Conservation (phyloP, 2,329 filamentous ascomycete genomes). For the Colletotrichum sp. region DNA sequence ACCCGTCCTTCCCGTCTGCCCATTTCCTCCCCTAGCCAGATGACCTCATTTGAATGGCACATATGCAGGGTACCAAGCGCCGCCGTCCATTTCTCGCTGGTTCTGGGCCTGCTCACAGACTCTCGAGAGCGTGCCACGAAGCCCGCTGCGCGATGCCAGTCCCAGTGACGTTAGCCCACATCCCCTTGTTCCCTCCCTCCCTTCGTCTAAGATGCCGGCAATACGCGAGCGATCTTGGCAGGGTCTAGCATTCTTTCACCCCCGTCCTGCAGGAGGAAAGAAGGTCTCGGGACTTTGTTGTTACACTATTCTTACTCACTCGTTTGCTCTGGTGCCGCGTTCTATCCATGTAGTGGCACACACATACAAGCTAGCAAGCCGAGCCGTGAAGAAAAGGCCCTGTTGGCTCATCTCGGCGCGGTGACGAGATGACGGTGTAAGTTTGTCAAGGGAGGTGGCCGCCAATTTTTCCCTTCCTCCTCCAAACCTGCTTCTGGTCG, state of each 20-base stretch:
- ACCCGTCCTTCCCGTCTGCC: background rate
- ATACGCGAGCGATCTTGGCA: slow-evolving; percentile 5
- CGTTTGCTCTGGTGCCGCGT: background rate
- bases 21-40: background rate
- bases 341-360: background rate
- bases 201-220: background rate
- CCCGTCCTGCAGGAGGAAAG: background rate
- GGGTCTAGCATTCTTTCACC: background rate
- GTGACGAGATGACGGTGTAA: slow-evolving; percentile 13
- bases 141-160: background rate
- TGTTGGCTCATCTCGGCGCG: background rate
- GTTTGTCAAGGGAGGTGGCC: background rate
- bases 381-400: background rate
- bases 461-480: background rate
- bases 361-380: background rate
- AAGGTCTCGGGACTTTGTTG: background rate
- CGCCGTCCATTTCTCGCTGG: background rate
- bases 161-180: slow-evolving; percentile 9
- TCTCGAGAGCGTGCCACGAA: slow-evolving; percentile 7
- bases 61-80: background rate
- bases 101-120: background rate
- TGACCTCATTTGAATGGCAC: slow-evolving; percentile 13
- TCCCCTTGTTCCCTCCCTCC: background rate
- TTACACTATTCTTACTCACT: background rate
- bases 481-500: slow-evolving; percentile 17